These are phyloP conservation scores for Albugo laibachii DNA, from an alignment of 352 stramenopile species.

Conservation along the genomic window DNA sequence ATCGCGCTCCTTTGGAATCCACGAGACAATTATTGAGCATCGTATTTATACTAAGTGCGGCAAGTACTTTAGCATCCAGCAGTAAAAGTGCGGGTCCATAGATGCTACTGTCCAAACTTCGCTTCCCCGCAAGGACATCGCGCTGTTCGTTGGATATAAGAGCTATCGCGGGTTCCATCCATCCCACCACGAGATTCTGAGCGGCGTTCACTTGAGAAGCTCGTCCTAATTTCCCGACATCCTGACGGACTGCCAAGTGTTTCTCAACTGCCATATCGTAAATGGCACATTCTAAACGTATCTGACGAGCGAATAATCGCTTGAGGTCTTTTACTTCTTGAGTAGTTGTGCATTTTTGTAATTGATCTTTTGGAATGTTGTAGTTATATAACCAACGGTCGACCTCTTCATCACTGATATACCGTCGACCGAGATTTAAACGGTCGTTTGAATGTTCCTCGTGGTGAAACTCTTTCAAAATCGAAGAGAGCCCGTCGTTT, in stretches of 20 bases:
- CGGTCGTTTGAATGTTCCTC: slow-evolving; percentile 1
- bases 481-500: slow-evolving; percentile 7
- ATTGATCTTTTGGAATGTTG: slow-evolving; percentile 23
- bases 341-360: slow-evolving; percentile 21
- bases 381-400: slow-evolving; percentile 50
- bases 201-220: slow-evolving; percentile 31
- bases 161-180: slow-evolving; percentile 19
- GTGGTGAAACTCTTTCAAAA: slow-evolving; percentile 8
- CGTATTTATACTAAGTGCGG: slow-evolving; percentile 36
- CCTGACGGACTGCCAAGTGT: slow-evolving; percentile 22
- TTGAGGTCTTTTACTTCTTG: slow-evolving; percentile 34
- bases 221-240: slow-evolving; percentile 24
- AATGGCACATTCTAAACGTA: slow-evolving; percentile 56
- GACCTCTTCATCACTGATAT: slow-evolving; percentile 49
- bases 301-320: slow-evolving; percentile 46
- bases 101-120: slow-evolving; percentile 42
- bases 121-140: slow-evolving; percentile 23
- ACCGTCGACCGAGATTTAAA: slow-evolving; percentile 8
- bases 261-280: slow-evolving; percentile 69
- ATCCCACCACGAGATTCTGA: slow-evolving; percentile 39
- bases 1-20: slow-evolving; percentile 47
- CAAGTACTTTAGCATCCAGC: slow-evolving; percentile 27
- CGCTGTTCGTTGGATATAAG: slow-evolving; percentile 28
- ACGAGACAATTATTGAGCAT: slow-evolving; percentile 52
- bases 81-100: slow-evolving; percentile 50